Evolutionary conservation across 805 yeast species (phyloP).

Genomic region (Ogataea angusta): DNA sequence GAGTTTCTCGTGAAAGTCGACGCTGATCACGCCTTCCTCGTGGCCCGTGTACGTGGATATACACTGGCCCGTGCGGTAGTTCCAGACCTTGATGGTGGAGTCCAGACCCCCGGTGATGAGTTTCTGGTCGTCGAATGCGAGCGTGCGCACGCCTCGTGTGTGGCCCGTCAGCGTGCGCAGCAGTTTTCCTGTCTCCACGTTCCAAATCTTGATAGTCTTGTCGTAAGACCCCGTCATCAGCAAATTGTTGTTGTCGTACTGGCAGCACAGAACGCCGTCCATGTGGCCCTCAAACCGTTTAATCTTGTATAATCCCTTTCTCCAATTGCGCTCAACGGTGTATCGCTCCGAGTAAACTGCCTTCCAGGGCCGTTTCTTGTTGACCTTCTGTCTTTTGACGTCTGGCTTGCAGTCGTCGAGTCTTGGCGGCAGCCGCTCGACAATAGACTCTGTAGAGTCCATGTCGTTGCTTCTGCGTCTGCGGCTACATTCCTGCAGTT

Average conservation of each 20-base stretch:
- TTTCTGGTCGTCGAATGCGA: constrained; percentile 85
- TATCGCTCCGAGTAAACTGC: constrained; percentile 88
- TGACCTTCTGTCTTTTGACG: constrained; percentile 12
- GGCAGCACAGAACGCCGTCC: constrained; percentile 86
- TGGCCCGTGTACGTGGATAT: constrained; percentile 93
- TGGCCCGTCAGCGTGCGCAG: constrained; percentile 84
- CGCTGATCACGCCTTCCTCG: constrained; percentile 76
- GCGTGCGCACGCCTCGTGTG: constrained; percentile 77
- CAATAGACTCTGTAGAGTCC: constrained; percentile 13
- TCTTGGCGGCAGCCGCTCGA: constrained; percentile 26
- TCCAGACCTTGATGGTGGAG: constrained; percentile 92
- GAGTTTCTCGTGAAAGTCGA: constrained; percentile 74
- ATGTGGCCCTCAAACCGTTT: constrained; percentile 75
- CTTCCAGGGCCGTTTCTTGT: constrained; percentile 85
- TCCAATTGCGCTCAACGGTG: constrained; percentile 92
- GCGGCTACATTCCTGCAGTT: constrained; percentile 34
- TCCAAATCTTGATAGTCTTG: constrained; percentile 91
- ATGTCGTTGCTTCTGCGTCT: constrained; percentile 26
- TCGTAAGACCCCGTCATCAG: constrained; percentile 93
- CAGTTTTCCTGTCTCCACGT: constrained; percentile 72
- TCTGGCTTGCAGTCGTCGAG: constrained; percentile 16
- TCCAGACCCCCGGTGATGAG: constrained; percentile 91
- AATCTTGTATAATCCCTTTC: constrained; percentile 69
- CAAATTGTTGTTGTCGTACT: constrained; percentile 70
- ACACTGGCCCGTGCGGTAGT: constrained; percentile 90